phyloP scores from a whole-genome alignment of 2,329 filamentous ascomycete species.

The Didymellaceae sp. region DNA sequence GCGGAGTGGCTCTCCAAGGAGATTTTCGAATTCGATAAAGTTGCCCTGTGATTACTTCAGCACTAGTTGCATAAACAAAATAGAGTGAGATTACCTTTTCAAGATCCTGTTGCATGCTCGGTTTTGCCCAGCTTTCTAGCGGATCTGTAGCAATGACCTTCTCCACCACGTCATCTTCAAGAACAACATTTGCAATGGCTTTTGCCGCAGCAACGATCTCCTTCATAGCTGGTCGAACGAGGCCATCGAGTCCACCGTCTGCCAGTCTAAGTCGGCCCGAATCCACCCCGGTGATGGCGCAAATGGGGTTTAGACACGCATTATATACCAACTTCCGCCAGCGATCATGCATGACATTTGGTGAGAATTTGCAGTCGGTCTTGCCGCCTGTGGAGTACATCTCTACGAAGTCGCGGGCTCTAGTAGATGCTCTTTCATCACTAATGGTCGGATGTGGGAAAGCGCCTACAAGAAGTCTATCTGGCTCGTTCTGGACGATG shows the following conservation, averaged over 20 bases:
- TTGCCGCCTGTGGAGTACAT: constrained; percentile 58
- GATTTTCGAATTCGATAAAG: constrained; percentile 63
- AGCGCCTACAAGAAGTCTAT: constrained; percentile 59
- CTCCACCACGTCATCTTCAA: constrained; percentile 55
- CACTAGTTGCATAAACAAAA: background rate
- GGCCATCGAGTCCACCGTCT: constrained; percentile 52
- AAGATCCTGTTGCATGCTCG: constrained; percentile 63
- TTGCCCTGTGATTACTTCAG: constrained; percentile 52
- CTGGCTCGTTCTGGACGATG: constrained; percentile 61
- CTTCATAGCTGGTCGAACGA: constrained; percentile 61
- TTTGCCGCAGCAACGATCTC: constrained; percentile 58
- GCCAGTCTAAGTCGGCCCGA: constrained; percentile 58
- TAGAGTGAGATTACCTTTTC: constrained; percentile 48
- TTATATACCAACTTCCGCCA: constrained; percentile 62
- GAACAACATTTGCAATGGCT: constrained; percentile 50
- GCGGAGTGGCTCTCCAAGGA: constrained; percentile 63
- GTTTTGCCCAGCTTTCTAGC: constrained; percentile 56
- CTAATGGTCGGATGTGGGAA: constrained; percentile 52
- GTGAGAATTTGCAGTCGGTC: constrained; percentile 51
- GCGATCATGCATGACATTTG: constrained; percentile 52
- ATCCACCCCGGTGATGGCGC: constrained; percentile 59
- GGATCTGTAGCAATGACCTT: constrained; percentile 58
- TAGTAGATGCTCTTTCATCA: constrained; percentile 27
- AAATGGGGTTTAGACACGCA: constrained; percentile 61
- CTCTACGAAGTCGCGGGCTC: constrained; percentile 53